Evolutionary conservation across 768 basidiomycete species (phyloP), one percentile per base, ranked within the genome.

Genomic region (Calocybe indica): DNA sequence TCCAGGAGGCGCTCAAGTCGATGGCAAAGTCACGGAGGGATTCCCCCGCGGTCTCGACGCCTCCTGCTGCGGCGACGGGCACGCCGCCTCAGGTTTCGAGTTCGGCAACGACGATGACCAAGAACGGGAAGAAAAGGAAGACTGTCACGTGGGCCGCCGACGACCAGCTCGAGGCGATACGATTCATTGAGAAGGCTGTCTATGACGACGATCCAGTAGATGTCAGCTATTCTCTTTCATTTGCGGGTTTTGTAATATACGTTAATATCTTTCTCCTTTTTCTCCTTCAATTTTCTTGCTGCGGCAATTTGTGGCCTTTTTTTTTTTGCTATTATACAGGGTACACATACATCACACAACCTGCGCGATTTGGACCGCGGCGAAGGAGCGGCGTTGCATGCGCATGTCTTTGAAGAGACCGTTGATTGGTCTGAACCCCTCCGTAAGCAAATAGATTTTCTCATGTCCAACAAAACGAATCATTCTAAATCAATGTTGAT

Each of bases 121-220:
- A 67, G 56, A 63, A 63, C 44, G 74, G 78, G 58, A 81, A 78
- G 70, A 84, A 79, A 71, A 83, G 80, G 71, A 92, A 92, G 67
- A 65, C 76, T 39, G 89, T 91, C 40, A 80, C 80, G 30, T 92
- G 89, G 85, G 80, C 85, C 34, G 72, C 85, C 36, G 88, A 88
- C 52, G 76, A 72, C 60, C 70, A 79, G 63, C 81, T 92, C 55
- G 86, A 83, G 71, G 71, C 78, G 58, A 74, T 92, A 64, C 82
- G 80, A 66, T 65, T 82, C 63, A 92, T 92, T 69, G 88, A 91
- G 70, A 80, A 78, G 59, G 89, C 91, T 54, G 73, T 91, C 58
- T 92, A 92, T 70, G 91, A 91, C 57, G 90, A 91, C 66, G 91
- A 92, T 74, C 80, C 82, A 58, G 73, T 79, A 72, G 85, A 88